These are phyloP conservation scores for Pythium oligandrum DNA, from an alignment of 352 stramenopile genomes.

Conservation along the genomic window DNA sequence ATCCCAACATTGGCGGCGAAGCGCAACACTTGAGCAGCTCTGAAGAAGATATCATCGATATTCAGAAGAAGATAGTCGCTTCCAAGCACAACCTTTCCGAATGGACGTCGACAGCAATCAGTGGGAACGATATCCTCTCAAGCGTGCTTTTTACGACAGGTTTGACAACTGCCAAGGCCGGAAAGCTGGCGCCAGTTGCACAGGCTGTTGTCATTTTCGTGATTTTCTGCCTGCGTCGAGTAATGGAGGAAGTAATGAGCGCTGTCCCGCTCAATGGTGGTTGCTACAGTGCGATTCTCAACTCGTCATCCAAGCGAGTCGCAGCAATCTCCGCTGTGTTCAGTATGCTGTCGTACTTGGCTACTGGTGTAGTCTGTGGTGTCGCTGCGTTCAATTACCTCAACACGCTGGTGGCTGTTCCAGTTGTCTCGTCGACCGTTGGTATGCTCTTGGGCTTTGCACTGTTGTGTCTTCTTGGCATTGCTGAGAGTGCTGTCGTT, in stretches of 20 bases:
- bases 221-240: slow-evolving; percentile 39
- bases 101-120: slow-evolving; percentile 65
- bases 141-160: slow-evolving; percentile 66
- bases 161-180: slow-evolving; percentile 33
- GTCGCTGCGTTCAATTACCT: slow-evolving; percentile 78
- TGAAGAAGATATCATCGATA: slow-evolving; percentile 2
- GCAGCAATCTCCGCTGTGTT: slow-evolving; percentile 64
- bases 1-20: slow-evolving; percentile 18
- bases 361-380: slow-evolving; percentile 51
- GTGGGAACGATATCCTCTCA: slow-evolving; percentile 81
- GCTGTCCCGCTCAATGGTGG: slow-evolving; percentile 81
- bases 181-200: slow-evolving; percentile 65
- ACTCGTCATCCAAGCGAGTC: slow-evolving; percentile 72
- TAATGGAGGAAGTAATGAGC: slow-evolving; percentile 80
- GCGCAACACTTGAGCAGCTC: slow-evolving; percentile 8
- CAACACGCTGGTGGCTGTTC: slow-evolving; percentile 46
- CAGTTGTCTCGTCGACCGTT: slow-evolving; percentile 29
- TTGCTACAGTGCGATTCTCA: slow-evolving; percentile 81
- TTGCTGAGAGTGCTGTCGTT: slow-evolving; percentile 64
- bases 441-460: slow-evolving; percentile 70
- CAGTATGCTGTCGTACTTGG: slow-evolving; percentile 80
- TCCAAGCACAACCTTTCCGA: neutral
- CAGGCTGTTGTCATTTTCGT: slow-evolving; percentile 50
- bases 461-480: slow-evolving; percentile 59
- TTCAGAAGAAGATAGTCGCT: neutral